Base-by-base conservation (phyloP, 1,139 yeast genomes). In the Suhomyces atakaporum region DNA sequence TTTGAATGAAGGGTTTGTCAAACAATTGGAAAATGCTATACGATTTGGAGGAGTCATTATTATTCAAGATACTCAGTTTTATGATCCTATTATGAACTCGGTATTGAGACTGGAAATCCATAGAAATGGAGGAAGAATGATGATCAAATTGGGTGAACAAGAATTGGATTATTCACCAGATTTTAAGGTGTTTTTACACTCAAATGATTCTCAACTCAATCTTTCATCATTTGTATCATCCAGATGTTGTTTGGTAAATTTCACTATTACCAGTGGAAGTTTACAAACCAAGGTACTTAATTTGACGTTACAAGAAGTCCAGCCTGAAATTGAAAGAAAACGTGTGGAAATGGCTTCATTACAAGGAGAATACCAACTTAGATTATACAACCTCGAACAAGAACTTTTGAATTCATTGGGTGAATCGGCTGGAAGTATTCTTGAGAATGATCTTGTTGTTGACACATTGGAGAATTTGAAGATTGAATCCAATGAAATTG, bases 21-120 rank as follows among this genome's bases (percentile, higher is more conserved):
- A 79, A 49, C 85, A 79, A 36, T 58, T 90, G 16, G 96, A 88
- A 53, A 84, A 88, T 52, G 82, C 95, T 0, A 58, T 90, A 18
- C 67, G 94, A 43, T 90, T 90, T 66, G 97, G 98, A 7, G 89
- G 88, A 4, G 54, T 75, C 0, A 64, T 90, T 7, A 54, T 90
- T 9, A 73, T 90, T 20, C 79, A 78, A 48, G 94, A 90, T 58
- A 88, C 90, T 3, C 97, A 90, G 52, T 66, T 73, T 47, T 79
- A 77, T 52, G 92, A 90, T 55, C 95, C 97, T 0, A 62, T 85
- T 9, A 54, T 90, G 15, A 77, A 77, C 40, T 69, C 83, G 0
- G 58, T 90, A 2, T 60, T 92, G 29, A 70, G 79, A 36, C 66
- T 67, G 29, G 95, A 87, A 43, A 69, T 78, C 25, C 73, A 71